Evolutionary conservation across 768 basidiomycete genomes (phyloP).

Genomic region (Nidularia sp.): DNA sequence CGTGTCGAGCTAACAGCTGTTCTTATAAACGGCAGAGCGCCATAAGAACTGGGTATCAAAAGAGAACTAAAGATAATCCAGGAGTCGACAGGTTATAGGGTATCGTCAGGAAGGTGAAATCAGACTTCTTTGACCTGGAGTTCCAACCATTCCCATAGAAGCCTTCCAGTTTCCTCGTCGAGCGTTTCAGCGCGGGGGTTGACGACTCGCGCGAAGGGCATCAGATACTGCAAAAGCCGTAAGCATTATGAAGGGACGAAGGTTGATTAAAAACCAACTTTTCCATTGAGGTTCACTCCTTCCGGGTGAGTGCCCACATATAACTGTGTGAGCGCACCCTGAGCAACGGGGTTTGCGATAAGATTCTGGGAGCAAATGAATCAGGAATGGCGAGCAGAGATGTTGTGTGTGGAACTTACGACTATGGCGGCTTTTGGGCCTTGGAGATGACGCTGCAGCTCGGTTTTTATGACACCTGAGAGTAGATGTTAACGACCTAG

Average conservation of each 20-base stretch:
- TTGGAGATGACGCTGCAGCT: slow-evolving; percentile 4
- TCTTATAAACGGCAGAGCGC: too few species aligned
- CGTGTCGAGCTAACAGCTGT: too few species aligned
- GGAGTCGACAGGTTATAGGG: too few species aligned
- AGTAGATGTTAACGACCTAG: too few species aligned
- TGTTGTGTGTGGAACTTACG: neutral
- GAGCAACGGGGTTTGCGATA: neutral
- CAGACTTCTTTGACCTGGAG: slow-evolving; percentile 13
- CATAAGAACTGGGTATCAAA: too few species aligned
- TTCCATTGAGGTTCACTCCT: slow-evolving; percentile 30
- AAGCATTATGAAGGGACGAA: too few species aligned
- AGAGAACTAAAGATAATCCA: too few species aligned
- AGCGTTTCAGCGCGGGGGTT: slow-evolving; percentile 12
- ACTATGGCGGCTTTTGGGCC: slow-evolving; percentile 4
- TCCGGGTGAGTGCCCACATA: slow-evolving; percentile 39
- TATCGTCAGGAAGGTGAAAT: neutral
- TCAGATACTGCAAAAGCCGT: slow-evolving; percentile 17
- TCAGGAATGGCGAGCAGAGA: too few species aligned
- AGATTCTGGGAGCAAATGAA: too few species aligned
- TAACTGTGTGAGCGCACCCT: slow-evolving; percentile 38
- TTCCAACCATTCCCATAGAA: slow-evolving; percentile 29
- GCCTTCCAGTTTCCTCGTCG: slow-evolving; percentile 17
- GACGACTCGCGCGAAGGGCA: slow-evolving; percentile 26
- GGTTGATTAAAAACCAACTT: too few species aligned
- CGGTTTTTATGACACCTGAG: neutral